Evolutionary conservation across 345 rosid genomes (phyloP).

Genomic region (Rubroshorea leprosula): DNA sequence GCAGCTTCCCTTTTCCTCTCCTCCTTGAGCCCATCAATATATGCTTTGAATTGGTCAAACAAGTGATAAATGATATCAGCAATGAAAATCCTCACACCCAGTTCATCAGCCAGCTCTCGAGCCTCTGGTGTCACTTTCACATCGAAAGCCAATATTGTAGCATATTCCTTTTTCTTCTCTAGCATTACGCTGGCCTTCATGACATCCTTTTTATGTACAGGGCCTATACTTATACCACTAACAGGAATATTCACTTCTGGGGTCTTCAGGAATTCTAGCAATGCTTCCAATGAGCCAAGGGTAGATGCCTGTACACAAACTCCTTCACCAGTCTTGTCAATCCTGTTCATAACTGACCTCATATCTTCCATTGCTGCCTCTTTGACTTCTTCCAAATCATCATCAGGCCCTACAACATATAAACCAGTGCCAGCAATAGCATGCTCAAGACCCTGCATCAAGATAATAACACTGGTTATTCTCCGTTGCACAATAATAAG

Average conservation of each 20-base stretch:
- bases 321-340: conserved; percentile 88
- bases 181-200: conserved; percentile 96
- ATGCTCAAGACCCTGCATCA: conserved; percentile 77
- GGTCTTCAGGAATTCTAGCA: conserved; percentile 84
- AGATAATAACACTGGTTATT: conserved; percentile 2
- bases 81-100: conserved; percentile 89
- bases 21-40: conserved; percentile 74
- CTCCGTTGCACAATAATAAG: background rate
- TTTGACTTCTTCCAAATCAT: conserved; percentile 66
- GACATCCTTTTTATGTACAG: conserved; percentile 87
- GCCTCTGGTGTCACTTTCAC: conserved; percentile 92
- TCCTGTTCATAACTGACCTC: conserved; percentile 76
- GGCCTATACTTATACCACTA: conserved; percentile 86
- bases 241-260: conserved; percentile 87
- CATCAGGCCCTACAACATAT: conserved; percentile 72
- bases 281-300: conserved; percentile 88
- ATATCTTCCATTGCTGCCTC: conserved; percentile 78
- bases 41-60: conserved; percentile 84
- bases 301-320: conserved; percentile 96
- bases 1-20: conserved; percentile 93
- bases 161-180: conserved; percentile 86
- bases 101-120: conserved; percentile 75
- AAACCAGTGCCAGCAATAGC: conserved; percentile 94
- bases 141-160: conserved; percentile 92
- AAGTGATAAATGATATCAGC: conserved; percentile 96